Evolutionary conservation across 2,329 filamentous ascomycete species (phyloP).

Genomic region (Claviceps purpurea): DNA sequence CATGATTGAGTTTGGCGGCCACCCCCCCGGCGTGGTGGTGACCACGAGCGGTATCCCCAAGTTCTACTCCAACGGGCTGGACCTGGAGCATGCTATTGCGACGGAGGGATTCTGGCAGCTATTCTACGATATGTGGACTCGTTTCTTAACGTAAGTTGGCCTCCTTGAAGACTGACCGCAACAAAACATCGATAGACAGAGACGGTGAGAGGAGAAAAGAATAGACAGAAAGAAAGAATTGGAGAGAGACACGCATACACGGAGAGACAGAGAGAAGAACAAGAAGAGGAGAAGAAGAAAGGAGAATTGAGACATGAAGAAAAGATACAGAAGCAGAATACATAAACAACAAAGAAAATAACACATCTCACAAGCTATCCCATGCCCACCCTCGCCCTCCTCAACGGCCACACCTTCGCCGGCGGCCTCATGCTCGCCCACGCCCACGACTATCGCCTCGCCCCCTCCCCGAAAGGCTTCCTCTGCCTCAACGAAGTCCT

Average conservation of each 20-base stretch:
- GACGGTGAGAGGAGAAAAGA: background rate
- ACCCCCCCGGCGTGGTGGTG: conserved; percentile 59
- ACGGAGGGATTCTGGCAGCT: conserved; percentile 49
- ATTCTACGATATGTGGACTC: conserved; percentile 51
- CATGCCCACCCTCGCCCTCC: conserved; percentile 68
- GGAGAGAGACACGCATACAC: background rate
- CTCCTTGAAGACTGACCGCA: too few relatives aligned
- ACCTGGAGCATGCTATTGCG: conserved; percentile 51
- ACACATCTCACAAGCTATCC: conserved; percentile 61
- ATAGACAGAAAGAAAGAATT: background rate
- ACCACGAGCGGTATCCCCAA: conserved; percentile 65
- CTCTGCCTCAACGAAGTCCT: conserved; percentile 72
- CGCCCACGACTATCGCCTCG: conserved; percentile 74
- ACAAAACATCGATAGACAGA: background rate
- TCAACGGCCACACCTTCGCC: conserved; percentile 73
- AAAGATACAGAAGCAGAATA: background rate
- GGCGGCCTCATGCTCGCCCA: conserved; percentile 61
- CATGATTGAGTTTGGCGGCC: conserved; percentile 50
- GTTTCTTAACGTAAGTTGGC: conserved; percentile 31
- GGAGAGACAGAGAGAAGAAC: background rate
- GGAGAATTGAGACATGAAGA: background rate
- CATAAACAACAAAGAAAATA: conserved; percentile 24
- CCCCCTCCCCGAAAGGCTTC: conserved; percentile 57
- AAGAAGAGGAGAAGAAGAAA: background rate
- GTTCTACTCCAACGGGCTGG: conserved; percentile 76